Evolutionary conservation across 495 filamentous ascomycete species (phyloP), one percentile per base, ranked within the genome.

Genomic region (Xylaria nigripes): DNA sequence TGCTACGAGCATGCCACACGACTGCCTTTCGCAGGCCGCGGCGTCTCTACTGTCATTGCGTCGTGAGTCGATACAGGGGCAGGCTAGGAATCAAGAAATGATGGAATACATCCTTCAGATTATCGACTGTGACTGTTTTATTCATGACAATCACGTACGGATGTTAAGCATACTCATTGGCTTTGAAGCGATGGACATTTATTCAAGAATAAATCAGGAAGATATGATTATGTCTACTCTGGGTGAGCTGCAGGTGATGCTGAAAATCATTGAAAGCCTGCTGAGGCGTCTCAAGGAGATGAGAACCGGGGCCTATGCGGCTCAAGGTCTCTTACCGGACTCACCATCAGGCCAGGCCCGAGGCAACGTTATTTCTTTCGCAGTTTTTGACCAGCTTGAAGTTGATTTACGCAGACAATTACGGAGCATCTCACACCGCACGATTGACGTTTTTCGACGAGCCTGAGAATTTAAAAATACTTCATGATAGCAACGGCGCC

Each of bases 301-400:
- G n/a, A 46, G 53, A 9, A 38, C 36, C 7, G 53, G 46, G 8
- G 23, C 40, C 25, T 55, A 55, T 18, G 25, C n/a, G n/a, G n/a
- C 27, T 15, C 53, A 50, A 19, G 45, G 38, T 16, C 36, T 55
- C 12, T 9, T 18, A 25, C 45, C 52, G 16, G n/a, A 12, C 10
- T 25, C 52, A 8, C 36, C 34, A 34, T 29, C 52, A 12, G 36
- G 43, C 22, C 51, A 46, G 12, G 21, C 29, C 24, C 52, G 36
- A 13, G 52, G 30, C 46, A 49, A 40, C 29, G 18, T 40, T 3
- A 56, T 56, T 9, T 57, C 54, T 12, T 46, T 38, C 16, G 41
- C 54, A 9, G 54, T 57, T 34, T 57, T 57, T 15, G 54, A 41
- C 22, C 54, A 57, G 48, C 48, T 57, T 19, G 54, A 57, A 47